Evolutionary conservation across 176 grass and related monocot genomes (phyloP).

Genomic region (Oryza glumipatula): DNA sequence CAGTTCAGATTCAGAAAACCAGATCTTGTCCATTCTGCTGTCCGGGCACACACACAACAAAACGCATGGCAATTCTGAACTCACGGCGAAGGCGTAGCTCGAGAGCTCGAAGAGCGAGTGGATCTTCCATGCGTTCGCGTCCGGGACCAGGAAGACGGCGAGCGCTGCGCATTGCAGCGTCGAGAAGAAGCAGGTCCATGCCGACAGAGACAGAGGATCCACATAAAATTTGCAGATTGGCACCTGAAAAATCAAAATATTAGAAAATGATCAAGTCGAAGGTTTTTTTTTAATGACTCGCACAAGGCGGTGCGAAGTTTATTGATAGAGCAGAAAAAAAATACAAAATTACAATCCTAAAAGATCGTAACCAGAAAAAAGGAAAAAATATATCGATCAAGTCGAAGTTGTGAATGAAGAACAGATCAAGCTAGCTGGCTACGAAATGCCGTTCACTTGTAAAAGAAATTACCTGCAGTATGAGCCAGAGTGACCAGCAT

Average conservation of each 20-base stretch:
- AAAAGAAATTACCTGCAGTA: slow-evolving; percentile 50
- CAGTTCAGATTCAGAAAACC: neutral
- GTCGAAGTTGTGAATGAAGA: neutral
- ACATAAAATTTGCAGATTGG: slow-evolving; percentile 68
- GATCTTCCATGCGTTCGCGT: slow-evolving; percentile 49
- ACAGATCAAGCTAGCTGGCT: too few species aligned
- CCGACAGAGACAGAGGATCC: slow-evolving; percentile 60
- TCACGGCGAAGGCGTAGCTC: slow-evolving; percentile 59
- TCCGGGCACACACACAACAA: too few species aligned
- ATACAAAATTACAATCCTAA: too few species aligned
- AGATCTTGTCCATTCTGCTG: too few species aligned
- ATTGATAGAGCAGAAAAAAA: too few species aligned
- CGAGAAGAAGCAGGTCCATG: slow-evolving; percentile 70
- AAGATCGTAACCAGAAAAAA: too few species aligned
- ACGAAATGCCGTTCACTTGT: neutral
- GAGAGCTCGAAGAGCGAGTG: slow-evolving; percentile 47
- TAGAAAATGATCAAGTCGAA: neutral
- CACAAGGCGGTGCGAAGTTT: too few species aligned
- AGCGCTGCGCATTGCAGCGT: slow-evolving; percentile 47
- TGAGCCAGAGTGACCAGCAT: slow-evolving; percentile 83
- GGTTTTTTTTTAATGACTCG: too few species aligned
- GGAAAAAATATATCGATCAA: too few species aligned
- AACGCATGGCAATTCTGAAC: neutral
- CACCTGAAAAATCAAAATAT: slow-evolving; percentile 23
- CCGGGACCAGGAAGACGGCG: slow-evolving; percentile 41